Percentiles rank a stretch among this genome's conserved stretches.
Evolutionary conservation across 257 asterid genomes (phyloP).

Genomic region (Gardenia jasminoides): DNA sequence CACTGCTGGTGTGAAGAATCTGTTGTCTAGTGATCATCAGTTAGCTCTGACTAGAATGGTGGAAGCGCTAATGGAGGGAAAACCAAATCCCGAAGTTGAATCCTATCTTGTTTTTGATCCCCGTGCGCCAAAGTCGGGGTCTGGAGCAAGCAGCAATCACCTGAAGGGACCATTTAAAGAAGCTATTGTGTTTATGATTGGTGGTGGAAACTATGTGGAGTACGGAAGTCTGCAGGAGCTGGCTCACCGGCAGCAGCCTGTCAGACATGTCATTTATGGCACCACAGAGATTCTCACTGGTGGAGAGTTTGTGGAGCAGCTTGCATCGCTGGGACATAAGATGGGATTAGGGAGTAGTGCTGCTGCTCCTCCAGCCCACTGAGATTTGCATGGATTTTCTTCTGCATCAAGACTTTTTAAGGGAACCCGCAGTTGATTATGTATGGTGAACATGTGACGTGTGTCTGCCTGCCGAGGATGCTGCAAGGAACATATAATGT

Average conservation of each 20-base stretch:
- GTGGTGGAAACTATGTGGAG: slow-evolving; percentile 97
- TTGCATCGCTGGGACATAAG: slow-evolving; percentile 66
- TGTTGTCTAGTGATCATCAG: slow-evolving; percentile 85
- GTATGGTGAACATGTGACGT: background rate
- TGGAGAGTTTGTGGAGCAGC: slow-evolving; percentile 92
- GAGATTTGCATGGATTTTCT: slow-evolving; percentile 6
- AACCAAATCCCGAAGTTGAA: slow-evolving; percentile 83
- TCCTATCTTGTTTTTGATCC: slow-evolving; percentile 83
- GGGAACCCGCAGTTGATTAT: slow-evolving; percentile 6
- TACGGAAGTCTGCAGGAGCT: slow-evolving; percentile 77
- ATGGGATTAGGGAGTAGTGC: slow-evolving; percentile 72
- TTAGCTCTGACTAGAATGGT: slow-evolving; percentile 81
- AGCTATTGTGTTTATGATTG: slow-evolving; percentile 94
- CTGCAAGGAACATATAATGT: background rate
- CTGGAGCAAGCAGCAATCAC: slow-evolving; percentile 64
- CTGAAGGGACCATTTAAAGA: slow-evolving; percentile 92
- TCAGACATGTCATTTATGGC: slow-evolving; percentile 77
- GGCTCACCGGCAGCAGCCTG: slow-evolving; percentile 72
- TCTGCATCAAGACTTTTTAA: background rate
- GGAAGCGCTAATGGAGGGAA: slow-evolving; percentile 97
- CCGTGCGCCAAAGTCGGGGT: slow-evolving; percentile 76
- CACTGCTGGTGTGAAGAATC: slow-evolving; percentile 90
- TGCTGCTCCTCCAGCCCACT: slow-evolving; percentile 26
- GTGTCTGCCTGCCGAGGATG: background rate
- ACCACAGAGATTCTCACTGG: slow-evolving; percentile 92